Percentiles rank a stretch among this genome's conserved stretches.
These are phyloP conservation scores for Ophiocordyceps polyrhachis-furcata DNA, from an alignment of 2,329 filamentous ascomycete genomes.

Conservation along the genomic window DNA sequence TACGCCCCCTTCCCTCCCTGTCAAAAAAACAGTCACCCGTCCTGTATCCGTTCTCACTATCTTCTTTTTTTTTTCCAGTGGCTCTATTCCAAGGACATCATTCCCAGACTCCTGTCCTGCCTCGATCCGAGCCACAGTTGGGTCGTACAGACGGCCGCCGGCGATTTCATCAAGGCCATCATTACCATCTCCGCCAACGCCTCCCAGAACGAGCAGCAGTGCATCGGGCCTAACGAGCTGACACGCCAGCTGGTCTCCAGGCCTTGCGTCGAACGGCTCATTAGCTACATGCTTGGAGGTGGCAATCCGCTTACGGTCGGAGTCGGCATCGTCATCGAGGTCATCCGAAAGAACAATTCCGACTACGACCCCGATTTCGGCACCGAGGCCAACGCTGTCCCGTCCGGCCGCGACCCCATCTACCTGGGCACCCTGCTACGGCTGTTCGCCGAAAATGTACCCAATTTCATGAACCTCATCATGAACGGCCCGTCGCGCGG, in stretches of 20 bases:
- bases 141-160: conserved; percentile 87
- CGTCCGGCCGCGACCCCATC: conserved; percentile 79
- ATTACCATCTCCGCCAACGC: conserved; percentile 98
- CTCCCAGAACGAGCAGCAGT: conserved; percentile 95
- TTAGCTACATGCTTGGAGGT: conserved; percentile 77
- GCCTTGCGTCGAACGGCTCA: conserved; percentile 65
- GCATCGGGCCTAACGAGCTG: conserved; percentile 92
- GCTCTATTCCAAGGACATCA: conserved; percentile 76
- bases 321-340: conserved; percentile 93
- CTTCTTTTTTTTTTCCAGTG: conserved; percentile 35
- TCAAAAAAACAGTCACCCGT: not conserved
- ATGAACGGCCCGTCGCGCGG: conserved; percentile 58
- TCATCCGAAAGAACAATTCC: conserved; percentile 98
- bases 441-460: conserved; percentile 77
- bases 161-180: conserved; percentile 95
- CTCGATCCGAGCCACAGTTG: conserved; percentile 70
- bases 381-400: conserved; percentile 57
- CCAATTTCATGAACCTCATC: conserved; percentile 84
- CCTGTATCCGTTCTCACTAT: not conserved
- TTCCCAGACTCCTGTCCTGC: conserved; percentile 73
- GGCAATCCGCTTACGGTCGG: conserved; percentile 91
- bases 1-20: conserved; percentile 23
- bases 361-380: conserved; percentile 93
- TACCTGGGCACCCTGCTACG: conserved; percentile 82
- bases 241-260: conserved; percentile 87